A percentile compares a stretch with the other conserved stretches of the same genome.
phyloP scores from a whole-genome alignment of 2,329 filamentous ascomycete genomes.

The Talaromyces sp. region DNA sequence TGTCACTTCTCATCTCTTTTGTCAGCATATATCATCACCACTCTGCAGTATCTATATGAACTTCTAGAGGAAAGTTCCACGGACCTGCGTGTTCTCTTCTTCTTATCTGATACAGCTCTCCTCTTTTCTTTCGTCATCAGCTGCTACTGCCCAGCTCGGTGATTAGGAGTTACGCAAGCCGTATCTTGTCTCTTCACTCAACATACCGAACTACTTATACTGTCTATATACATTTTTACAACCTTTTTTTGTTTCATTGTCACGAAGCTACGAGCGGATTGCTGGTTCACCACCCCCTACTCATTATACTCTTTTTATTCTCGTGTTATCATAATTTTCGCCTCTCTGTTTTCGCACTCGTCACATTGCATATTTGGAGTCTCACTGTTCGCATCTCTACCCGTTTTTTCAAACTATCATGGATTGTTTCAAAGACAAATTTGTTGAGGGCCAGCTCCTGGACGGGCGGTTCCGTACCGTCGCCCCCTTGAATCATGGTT shows the following conservation, averaged over 20 bases:
- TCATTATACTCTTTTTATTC: conserved; percentile 23
- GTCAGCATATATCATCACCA: conserved; percentile 23
- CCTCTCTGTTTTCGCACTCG: conserved; percentile 16
- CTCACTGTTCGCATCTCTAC: conserved; percentile 17
- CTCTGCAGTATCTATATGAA: conserved; percentile 26
- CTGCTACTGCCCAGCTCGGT: conserved; percentile 17
- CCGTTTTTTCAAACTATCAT: conserved; percentile 17
- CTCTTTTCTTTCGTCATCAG: conserved; percentile 12
- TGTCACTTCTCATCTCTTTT: conserved; percentile 23
- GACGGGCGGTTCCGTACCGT: conserved; percentile 81
- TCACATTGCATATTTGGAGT: conserved; percentile 18
- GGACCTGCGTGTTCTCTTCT: conserved; percentile 17
- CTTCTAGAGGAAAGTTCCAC: conserved; percentile 19
- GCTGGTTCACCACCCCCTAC: conserved; percentile 19
- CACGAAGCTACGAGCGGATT: conserved; percentile 18
- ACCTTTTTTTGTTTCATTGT: conserved; percentile 21
- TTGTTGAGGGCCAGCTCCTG: conserved; percentile 32
- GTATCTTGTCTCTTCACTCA: conserved; percentile 19
- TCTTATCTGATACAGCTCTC: conserved; percentile 16
- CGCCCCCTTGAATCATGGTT: conserved; percentile 94
- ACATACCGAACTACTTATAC: conserved; percentile 15
- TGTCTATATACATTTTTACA: conserved; percentile 19
- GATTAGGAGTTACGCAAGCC: conserved; percentile 15
- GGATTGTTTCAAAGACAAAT: conserved; percentile 34
- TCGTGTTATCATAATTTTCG: conserved; percentile 28